Conservation (phyloP, 2,329 filamentous ascomycete species). For the Trichoderma sp. region DNA sequence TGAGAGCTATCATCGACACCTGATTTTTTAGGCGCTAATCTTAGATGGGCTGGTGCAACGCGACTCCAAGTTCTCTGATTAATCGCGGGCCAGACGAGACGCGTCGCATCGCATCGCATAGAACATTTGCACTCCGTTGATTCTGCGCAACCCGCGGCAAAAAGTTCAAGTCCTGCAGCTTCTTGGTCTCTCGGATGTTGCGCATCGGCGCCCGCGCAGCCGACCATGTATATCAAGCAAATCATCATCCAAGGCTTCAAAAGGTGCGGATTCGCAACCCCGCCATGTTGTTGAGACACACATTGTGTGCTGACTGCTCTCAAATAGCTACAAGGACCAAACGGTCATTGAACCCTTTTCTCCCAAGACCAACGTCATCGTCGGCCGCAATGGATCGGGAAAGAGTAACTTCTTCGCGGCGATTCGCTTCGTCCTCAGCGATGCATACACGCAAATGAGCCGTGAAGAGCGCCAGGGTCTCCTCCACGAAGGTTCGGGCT, state of each 20-base stretch:
- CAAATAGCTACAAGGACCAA: conserved; percentile 92
- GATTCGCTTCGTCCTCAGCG: conserved; percentile 95
- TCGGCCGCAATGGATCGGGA: conserved; percentile 97
- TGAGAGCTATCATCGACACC: conserved; percentile 2
- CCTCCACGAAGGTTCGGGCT: conserved; percentile 96
- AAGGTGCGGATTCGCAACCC: conserved; percentile 58
- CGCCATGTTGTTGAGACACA: conserved; percentile 9
- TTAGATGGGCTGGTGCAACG: conserved; percentile 25
- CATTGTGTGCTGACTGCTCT: conserved; percentile 18
- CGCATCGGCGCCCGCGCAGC: conserved; percentile 39
- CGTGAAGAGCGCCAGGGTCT: conserved; percentile 94
- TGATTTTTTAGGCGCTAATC: conserved; percentile 28
- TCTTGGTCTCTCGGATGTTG: conserved; percentile 34
- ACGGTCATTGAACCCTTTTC: conserved; percentile 98
- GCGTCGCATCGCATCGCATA: conserved; percentile 27
- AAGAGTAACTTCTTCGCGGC: conserved; percentile 99
- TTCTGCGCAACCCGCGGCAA: conserved; percentile 18
- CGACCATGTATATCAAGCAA: conserved; percentile 95
- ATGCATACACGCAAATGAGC: conserved; percentile 94
- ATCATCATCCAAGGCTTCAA: conserved; percentile 99
- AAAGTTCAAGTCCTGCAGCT: conserved; percentile 28
- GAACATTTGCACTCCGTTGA: conserved; percentile 4
- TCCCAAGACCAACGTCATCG: conserved; percentile 95
- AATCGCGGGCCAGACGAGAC: conserved; percentile 21
- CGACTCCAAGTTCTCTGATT: conserved; percentile 25